A percentile compares a stretch with the other conserved stretches of the same genome.
Evolutionary conservation across 192 early-diverging fungal genomes (phyloP).

Genomic region (Podochytrium sp.): DNA sequence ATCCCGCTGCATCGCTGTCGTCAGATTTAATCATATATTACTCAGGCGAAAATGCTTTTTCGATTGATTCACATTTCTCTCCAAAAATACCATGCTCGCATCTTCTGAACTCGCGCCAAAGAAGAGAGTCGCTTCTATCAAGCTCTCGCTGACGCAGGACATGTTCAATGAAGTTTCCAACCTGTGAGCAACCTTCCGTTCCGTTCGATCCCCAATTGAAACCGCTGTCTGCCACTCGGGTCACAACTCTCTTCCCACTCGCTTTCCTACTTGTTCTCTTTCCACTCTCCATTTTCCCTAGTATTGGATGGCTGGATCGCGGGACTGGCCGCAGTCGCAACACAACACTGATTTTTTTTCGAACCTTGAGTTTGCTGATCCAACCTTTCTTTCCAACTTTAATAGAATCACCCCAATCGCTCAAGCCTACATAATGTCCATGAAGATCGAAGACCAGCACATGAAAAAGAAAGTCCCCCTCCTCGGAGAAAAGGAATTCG

Average conservation of each 20-base stretch:
- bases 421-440: neutral
- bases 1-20: no score
- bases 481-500: slow-evolving; percentile 12
- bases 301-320: neutral
- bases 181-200: slow-evolving; percentile 8
- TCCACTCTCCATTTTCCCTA: neutral
- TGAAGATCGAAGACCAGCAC: slow-evolving; percentile 15
- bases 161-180: slow-evolving; percentile 10
- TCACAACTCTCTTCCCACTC: no score
- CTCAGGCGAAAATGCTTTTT: neutral
- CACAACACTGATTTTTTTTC: neutral
- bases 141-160: slow-evolving; percentile 5
- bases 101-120: neutral
- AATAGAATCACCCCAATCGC: slow-evolving; percentile 16
- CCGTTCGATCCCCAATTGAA: neutral
- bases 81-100: neutral
- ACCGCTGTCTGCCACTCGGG: neutral
- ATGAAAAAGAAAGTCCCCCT: slow-evolving; percentile 17
- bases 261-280: no score
- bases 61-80: neutral
- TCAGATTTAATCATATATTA: neutral
- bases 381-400: no score
- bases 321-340: neutral
- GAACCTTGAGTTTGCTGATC: no score
- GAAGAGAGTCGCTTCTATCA: slow-evolving; percentile 4